Evolutionary conservation across 2,329 filamentous ascomycete species (phyloP), one percentile per base, ranked within the genome.

Genomic region (Cytospora piceicola): DNA sequence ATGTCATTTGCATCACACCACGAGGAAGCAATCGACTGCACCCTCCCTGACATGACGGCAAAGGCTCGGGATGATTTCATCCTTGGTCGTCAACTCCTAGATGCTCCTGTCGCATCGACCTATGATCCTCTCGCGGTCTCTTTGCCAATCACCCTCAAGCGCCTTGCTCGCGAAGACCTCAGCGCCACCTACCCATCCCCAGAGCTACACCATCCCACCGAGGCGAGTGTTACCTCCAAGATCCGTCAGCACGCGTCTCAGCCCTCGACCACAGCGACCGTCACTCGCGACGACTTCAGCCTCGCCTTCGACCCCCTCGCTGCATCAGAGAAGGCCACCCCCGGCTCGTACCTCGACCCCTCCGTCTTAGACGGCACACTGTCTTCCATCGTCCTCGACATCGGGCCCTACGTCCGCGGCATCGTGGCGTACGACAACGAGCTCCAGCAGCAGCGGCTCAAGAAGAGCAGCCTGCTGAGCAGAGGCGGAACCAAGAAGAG

Each of bases 361-460:
- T 94, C 92, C 0, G 87, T 90, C 0, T 93, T 97, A 70, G 93
- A 97, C 71, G 87, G 91, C 53, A 87, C 88, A 0, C 79, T 90
- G 71, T 75, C 77, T 0, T 80, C 89, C 24, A 86, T 97, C 36
- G 83, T 86, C 0, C 79, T 89, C 15, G 95, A 99, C 69, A 81
- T 98, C 2, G 94, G 93, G 0, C 95, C 96, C 0, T 98, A 92
- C 75, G 86, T 98, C n/a, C 90, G 96, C 14, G 83, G 85, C 46
- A 98, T 99, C 67, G 88, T 94, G 2, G 83, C 88, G 0, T 91
- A 90, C 73, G 94, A 98, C 71, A 80, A 87, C 24, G 83, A 82
- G 1, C 83, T 95, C 1, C 90, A 93, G 72, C 81, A 87, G 67
- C 86, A 92, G 69, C 85, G 90, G 3, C 74, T 84, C 22, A 81